Evolutionary conservation across 129 eudicot genomes (phyloP).

Genomic region (Helianthus tuberosus): DNA sequence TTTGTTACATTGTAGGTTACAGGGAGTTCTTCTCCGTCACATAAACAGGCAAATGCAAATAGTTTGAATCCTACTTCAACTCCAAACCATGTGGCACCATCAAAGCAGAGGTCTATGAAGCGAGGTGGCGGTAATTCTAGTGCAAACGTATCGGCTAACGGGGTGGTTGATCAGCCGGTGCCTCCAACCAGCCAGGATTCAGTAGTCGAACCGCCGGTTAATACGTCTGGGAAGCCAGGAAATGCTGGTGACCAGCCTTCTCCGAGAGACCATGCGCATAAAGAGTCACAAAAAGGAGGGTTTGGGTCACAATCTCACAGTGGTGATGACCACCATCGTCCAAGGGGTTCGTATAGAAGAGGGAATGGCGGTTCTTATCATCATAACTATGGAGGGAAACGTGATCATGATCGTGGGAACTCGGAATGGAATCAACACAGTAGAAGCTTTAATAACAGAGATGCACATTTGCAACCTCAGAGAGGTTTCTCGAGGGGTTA

Average conservation of each 20-base stretch:
- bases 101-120: conserved; percentile 61
- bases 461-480: conserved; percentile 54
- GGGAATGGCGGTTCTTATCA: conserved; percentile 61
- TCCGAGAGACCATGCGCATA: conserved; percentile 46
- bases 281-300: conserved; percentile 63
- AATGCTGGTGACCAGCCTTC: conserved; percentile 47
- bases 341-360: conserved; percentile 59
- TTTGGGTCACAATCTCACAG: conserved; percentile 52
- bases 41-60: conserved; percentile 38
- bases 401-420: conserved; percentile 81
- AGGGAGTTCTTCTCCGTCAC: conserved; percentile 57
- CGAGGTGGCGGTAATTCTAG: conserved; percentile 56
- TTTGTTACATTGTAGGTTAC: conserved; percentile 38
- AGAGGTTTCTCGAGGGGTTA: conserved; percentile 59
- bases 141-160: conserved; percentile 50
- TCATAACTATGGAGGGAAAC: conserved; percentile 65
- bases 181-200: conserved; percentile 39
- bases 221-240: conserved; percentile 37
- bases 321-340: conserved; percentile 61
- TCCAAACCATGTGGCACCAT: conserved; percentile 51
- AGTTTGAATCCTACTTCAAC: conserved; percentile 44
- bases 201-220: conserved; percentile 34
- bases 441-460: conserved; percentile 66
- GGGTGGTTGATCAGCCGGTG: conserved; percentile 54
- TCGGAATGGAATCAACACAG: conserved; percentile 68